These are phyloP conservation scores for Cytidiella melzeri DNA, from an alignment of 768 basidiomycete species.

Conservation along the genomic window DNA sequence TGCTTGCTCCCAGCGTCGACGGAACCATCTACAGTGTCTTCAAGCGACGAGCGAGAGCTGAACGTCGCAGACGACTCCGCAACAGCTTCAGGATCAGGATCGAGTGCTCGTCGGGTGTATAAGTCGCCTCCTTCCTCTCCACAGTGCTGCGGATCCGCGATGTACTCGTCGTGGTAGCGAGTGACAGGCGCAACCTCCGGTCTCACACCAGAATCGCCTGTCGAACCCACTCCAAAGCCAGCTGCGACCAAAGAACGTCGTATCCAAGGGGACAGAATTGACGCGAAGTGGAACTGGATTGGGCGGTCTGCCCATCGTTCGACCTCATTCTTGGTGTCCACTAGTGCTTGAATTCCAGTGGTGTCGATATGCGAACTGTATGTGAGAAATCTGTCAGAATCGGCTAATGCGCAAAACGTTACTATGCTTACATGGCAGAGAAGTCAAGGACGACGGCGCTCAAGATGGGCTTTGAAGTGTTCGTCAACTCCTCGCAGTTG, in stretches of 20 bases:
- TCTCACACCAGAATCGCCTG: constrained; percentile 30
- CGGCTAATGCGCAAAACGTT: background rate
- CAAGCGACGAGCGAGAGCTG: constrained; percentile 10
- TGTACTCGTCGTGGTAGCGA: constrained; percentile 38
- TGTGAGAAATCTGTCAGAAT: background rate
- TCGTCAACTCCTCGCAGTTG: constrained; percentile 36
- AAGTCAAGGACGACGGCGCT: constrained; percentile 90
- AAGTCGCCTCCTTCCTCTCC: constrained; percentile 4
- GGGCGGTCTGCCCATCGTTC: constrained; percentile 78
- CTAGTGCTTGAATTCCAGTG: constrained; percentile 82
- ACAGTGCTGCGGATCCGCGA: constrained; percentile 29
- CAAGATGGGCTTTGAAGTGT: constrained; percentile 51
- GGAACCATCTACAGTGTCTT: background rate
- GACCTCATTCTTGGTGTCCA: constrained; percentile 79
- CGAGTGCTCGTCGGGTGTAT: background rate
- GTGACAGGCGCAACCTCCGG: constrained; percentile 73
- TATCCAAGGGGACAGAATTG: constrained; percentile 88
- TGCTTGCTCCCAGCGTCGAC: constrained; percentile 1
- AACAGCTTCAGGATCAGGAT: constrained; percentile 3
- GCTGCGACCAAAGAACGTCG: constrained; percentile 80
- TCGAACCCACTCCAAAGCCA: constrained; percentile 72
- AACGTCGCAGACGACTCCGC: constrained; percentile 1
- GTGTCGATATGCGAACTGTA: constrained; percentile 80
- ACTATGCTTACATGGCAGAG: constrained; percentile 61
- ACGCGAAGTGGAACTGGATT: constrained; percentile 90